Base-by-base conservation (phyloP, 371 early-diverging fungal species). In the Mucor lusitanicus region DNA sequence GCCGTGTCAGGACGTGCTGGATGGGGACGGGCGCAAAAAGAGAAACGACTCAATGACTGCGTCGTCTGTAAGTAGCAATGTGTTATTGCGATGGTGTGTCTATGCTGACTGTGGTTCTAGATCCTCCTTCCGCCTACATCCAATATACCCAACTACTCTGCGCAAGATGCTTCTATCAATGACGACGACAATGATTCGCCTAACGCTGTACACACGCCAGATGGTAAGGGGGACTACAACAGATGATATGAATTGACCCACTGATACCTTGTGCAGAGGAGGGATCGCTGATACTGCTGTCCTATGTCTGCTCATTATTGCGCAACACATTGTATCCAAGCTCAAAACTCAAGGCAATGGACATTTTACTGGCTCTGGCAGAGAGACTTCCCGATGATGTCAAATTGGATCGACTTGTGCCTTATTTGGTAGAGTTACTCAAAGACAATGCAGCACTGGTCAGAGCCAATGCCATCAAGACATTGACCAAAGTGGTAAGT, bases 341-440 rank as follows among this genome's bases (percentile, higher is more conserved):
- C 1, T 89, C 93, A 8, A 89, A 88, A 65, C 65, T 94, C 8
- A 84, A 85, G 67, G 95, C 90, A 1, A 54, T 96, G 21, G 95
- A 94, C 63, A 85, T 95, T 68, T 73, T 94, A 1, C 71, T 92
- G 0, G 90, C 87, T 2, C 66, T 95, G 5, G 86, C 87, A 6
- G 80, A 86, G 28, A 85, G 91, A 63, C 68, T 94, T 1, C 71
- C 87, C 0, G 95, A 95, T 65, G 90, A 89, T 62, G 84, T 89
- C 33, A 88, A 89, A 44, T 74, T 96, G 25, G 95, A 98, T 71
- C 84, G 95, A 21, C 65, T 94, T 3, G 82, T 96, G 3, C 97
- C 98, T 25, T 94, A 94, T 74, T 57, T 96, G 23, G 87, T 96
- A 19, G 77, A 84, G 2, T 76, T 96, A 3, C 68, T 93, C 0